These are phyloP conservation scores for Ampelomyces quisqualis DNA, from an alignment of 2,329 filamentous ascomycete genomes.

Conservation along the genomic window DNA sequence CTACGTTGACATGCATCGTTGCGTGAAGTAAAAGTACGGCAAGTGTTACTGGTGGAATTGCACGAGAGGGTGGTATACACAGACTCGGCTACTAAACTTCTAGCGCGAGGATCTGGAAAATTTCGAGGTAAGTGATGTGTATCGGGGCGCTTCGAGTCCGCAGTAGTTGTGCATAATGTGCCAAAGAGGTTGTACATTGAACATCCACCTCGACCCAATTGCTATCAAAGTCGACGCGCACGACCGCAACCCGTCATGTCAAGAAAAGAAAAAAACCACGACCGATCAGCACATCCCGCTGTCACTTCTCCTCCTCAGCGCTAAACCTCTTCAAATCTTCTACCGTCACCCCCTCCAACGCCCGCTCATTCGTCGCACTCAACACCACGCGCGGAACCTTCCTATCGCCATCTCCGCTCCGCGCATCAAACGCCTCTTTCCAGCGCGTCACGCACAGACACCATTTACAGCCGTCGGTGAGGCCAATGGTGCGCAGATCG, in stretches of 20 bases:
- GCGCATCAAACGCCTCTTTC: conserved; percentile 61
- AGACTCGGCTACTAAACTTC: no score
- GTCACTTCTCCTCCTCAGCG: conserved; percentile 37
- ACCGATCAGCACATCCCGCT: background rate
- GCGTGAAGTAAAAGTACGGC: no score
- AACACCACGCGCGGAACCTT: conserved; percentile 54
- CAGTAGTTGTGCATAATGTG: no score
- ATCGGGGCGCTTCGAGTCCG: no score
- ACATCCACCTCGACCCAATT: no score
- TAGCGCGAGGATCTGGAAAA: no score
- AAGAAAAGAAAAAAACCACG: background rate
- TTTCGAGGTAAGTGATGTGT: no score
- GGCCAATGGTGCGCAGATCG: conserved; percentile 56
- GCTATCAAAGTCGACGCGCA: no score
- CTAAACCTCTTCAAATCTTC: conserved; percentile 55
- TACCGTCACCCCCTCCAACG: conserved; percentile 50
- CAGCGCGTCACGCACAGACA: conserved; percentile 62
- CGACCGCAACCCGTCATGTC: background rate
- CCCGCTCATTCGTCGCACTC: conserved; percentile 56
- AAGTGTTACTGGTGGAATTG: no score
- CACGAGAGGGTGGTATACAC: no score
- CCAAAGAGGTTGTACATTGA: no score
- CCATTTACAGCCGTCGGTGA: conserved; percentile 62
- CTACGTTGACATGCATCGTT: no score
- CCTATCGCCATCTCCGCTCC: conserved; percentile 49